Percentiles rank a stretch among this genome's conserved stretches.
These are phyloP conservation scores for Phytopythium litorale DNA, from an alignment of 352 stramenopile species.

Conservation along the genomic window DNA sequence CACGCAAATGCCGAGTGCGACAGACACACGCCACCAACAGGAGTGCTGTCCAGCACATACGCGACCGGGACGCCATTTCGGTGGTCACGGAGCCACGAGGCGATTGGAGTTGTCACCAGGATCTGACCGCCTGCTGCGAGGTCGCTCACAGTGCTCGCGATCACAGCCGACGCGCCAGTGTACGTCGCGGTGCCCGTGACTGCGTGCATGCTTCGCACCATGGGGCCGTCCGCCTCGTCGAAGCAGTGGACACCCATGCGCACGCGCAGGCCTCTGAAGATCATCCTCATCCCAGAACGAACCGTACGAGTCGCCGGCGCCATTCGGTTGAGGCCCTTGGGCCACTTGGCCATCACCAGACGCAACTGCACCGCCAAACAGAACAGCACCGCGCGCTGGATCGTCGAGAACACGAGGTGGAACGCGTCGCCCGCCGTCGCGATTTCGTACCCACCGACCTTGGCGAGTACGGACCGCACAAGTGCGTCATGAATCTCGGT, in stretches of 20 bases:
- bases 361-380: conserved; percentile 21
- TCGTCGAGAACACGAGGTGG: conserved; percentile 70
- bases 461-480: conserved; percentile 44
- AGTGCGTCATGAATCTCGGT: conserved; percentile 73
- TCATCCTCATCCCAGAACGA: too few relatives aligned
- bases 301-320: too few relatives aligned
- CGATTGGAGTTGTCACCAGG: conserved; percentile 35
- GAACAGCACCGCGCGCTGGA: conserved; percentile 60
- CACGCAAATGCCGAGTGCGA: not conserved
- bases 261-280: too few relatives aligned
- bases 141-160: conserved; percentile 42
- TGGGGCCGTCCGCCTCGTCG: conserved; percentile 27
- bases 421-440: conserved; percentile 76
- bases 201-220: conserved; percentile 39
- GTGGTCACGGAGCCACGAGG: conserved; percentile 33
- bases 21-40: not conserved
- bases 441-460: conserved; percentile 76
- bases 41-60: conserved; percentile 15
- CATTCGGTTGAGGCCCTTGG: too few relatives aligned
- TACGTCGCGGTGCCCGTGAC: conserved; percentile 49
- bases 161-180: conserved; percentile 43
- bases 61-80: conserved; percentile 23
- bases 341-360: too few relatives aligned
- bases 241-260: conserved; percentile 27
- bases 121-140: conserved; percentile 46